Conservation (phyloP, 345 rosid species). For the Arabidopsis suecica region DNA sequence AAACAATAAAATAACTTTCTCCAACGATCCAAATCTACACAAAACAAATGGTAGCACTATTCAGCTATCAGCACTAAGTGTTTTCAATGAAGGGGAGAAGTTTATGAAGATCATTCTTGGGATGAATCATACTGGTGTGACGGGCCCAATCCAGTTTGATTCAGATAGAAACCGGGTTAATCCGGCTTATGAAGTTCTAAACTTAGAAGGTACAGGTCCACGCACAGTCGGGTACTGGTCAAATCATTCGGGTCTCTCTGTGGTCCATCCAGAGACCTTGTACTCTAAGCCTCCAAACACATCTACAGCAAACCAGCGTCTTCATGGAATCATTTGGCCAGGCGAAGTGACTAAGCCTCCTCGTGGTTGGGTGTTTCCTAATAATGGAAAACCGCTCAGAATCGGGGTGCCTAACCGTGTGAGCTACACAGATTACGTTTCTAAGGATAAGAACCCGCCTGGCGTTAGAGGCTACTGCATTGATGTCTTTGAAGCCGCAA, state of each 20-base stretch:
- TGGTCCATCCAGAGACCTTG: constrained; percentile 66
- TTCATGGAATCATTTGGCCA: constrained; percentile 79
- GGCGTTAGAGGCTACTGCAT: constrained; percentile 91
- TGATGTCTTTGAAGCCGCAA: constrained; percentile 93
- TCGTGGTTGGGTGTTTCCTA: constrained; percentile 96
- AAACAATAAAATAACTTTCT: constrained; percentile 71
- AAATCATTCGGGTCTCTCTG: constrained; percentile 76
- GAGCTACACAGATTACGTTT: constrained; percentile 60
- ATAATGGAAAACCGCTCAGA: constrained; percentile 74
- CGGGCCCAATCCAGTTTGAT: constrained; percentile 68
- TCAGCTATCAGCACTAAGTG: constrained; percentile 59
- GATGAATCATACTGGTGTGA: constrained; percentile 76
- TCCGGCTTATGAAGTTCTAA: constrained; percentile 81
- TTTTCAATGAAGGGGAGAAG: constrained; percentile 76
- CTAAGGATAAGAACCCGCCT: constrained; percentile 65
- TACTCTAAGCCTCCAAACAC: constrained; percentile 62
- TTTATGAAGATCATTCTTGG: constrained; percentile 62
- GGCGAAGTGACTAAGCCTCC: constrained; percentile 69
- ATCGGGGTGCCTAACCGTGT: constrained; percentile 85
- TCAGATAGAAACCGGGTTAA: constrained; percentile 64
- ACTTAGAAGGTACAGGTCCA: constrained; percentile 74
- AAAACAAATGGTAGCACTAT: constrained; percentile 57
- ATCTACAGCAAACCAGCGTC: constrained; percentile 61
- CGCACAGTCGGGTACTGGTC: constrained; percentile 95
- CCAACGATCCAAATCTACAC: constrained; percentile 63